Base-by-base conservation (phyloP, 2,329 filamentous ascomycete genomes). In the Fusarium dimerum region DNA sequence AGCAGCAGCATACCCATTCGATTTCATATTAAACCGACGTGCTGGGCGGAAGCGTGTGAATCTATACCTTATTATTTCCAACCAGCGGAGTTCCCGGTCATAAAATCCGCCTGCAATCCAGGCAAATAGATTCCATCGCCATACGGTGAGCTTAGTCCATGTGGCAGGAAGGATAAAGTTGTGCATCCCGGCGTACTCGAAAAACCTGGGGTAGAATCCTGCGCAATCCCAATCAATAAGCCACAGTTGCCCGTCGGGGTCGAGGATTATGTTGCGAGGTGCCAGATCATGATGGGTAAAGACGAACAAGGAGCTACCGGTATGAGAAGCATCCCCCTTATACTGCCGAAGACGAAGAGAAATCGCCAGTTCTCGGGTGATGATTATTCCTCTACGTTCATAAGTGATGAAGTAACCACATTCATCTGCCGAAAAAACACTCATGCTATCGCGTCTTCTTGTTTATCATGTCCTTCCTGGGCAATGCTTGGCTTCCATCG, bases 221-320 rank as follows among this genome's bases (percentile, higher is more conserved):
- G 56, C 54, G 29, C 5, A 45, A 45, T 59, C 56, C 56, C 51
- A 60, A 39, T 62, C 49, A 17, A 62, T 49, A 36, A 62, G 40
- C 52, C 53, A 60, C 11, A 56, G 39, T 17, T 52, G 43, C 6
- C 45, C 40, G 9, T 39, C 16, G 20, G 4, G 40, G 36, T 53
- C 49, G 12, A 59, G 45, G 9, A 61, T 50, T 17, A 56, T 48
- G 40, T 61, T 59, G 11, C 56, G 56, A 51, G 59, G 59, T 30
- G 54, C 50, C 2, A 59, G 18, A 48, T 60, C 47, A 38, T 59
- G 48, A 18, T 55, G 54, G 3, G 54, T 56, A 17, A 57, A 51
- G n/a, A 54, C 43, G 40, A 54, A 51, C 38, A 51, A 41, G 16
- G 15, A 26, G 43, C 17, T 51, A 26, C 20, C 7, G 20, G 20